Base-by-base conservation (phyloP, 2,329 filamentous ascomycete genomes). In the Waltergamsia citrina region DNA sequence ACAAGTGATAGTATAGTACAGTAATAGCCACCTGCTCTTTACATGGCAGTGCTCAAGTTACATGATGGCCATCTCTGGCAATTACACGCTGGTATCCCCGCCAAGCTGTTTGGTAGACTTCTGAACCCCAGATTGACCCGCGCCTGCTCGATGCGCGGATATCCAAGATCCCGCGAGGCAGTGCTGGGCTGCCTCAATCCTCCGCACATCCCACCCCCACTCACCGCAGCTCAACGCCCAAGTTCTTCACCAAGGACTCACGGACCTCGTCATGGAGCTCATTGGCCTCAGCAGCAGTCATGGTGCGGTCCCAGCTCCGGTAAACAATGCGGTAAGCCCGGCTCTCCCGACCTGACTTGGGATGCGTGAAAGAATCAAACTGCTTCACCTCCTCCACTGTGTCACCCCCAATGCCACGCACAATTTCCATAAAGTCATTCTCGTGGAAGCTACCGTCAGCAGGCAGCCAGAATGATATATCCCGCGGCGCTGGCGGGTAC, bases 351-450 rank as follows among this genome's bases (percentile, higher is more conserved):
- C 81, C 78, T 15, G 83, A 88, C 62, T 84, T 87, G 24, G 88
- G 87, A 58, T 96, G 87, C 31, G 74, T 77, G 56, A 96, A 98
- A 53, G 85, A 74, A 58, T 96, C 92, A 34, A 85, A 76, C 19
- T 93, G 67, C 40, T 66, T 69, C 33, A 96, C 90, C 54, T 94
- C 86, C 60, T 98, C 92, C 23, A 92, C 86, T 16, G 78, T 60
- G 54, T 94, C 84, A 33, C 87, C 88, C 8, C 78, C 85, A 30
- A 90, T 69, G 45, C 79, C 79, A 43, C 92, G 78, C 14, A 95
- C 84, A 37, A 95, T 73, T 60, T 96, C 92, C 90, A 96, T 96
- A 33, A 96, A 68, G 57, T 98, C 92, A 59, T 96, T 96, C 55
- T 93, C 88, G 56, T 96, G 90, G 52, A 94, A 86, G 46, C 51